These are phyloP conservation scores for Mimosa pudica DNA, from an alignment of 306 rosid species.

Conservation along the genomic window DNA sequence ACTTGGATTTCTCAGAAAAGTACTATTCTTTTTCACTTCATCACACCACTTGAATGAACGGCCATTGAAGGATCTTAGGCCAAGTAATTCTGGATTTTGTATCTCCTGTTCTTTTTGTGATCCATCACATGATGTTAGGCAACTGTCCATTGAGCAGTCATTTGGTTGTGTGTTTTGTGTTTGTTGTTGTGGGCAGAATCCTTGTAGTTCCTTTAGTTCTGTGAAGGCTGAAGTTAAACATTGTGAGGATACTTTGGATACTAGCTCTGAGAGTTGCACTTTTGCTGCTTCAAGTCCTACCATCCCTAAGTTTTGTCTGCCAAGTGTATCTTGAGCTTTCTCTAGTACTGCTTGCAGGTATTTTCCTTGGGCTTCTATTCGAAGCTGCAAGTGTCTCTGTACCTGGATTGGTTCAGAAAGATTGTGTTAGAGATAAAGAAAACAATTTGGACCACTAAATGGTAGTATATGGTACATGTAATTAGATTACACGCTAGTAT, in stretches of 20 bases:
- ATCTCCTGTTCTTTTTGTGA: slow-evolving; percentile 62
- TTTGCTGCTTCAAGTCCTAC: slow-evolving; percentile 82
- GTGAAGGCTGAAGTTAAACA: slow-evolving; percentile 62
- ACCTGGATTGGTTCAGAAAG: slow-evolving; percentile 51
- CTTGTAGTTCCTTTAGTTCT: slow-evolving; percentile 57
- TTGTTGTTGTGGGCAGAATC: slow-evolving; percentile 45
- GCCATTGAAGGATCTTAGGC: slow-evolving; percentile 44
- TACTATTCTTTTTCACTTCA: slow-evolving; percentile 35
- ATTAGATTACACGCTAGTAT: no score
- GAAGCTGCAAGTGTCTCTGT: slow-evolving; percentile 78
- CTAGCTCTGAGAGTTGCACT: slow-evolving; percentile 82
- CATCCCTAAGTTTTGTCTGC: slow-evolving; percentile 64
- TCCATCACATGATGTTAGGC: slow-evolving; percentile 73
- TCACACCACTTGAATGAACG: slow-evolving; percentile 45
- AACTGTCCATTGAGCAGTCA: slow-evolving; percentile 78
- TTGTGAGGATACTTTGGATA: slow-evolving; percentile 78
- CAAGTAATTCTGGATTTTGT: slow-evolving; percentile 43
- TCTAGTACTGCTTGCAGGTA: slow-evolving; percentile 85
- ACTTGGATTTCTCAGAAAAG: slow-evolving; percentile 45
- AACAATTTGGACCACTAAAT: no score
- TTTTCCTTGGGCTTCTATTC: slow-evolving; percentile 89
- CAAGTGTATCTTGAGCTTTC: slow-evolving; percentile 85
- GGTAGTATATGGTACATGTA: no score
- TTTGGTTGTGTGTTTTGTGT: slow-evolving; percentile 53
- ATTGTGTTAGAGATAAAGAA: not conserved